Conservation (phyloP, 352 stramenopile genomes). For the Pythium periplocum region DNA sequence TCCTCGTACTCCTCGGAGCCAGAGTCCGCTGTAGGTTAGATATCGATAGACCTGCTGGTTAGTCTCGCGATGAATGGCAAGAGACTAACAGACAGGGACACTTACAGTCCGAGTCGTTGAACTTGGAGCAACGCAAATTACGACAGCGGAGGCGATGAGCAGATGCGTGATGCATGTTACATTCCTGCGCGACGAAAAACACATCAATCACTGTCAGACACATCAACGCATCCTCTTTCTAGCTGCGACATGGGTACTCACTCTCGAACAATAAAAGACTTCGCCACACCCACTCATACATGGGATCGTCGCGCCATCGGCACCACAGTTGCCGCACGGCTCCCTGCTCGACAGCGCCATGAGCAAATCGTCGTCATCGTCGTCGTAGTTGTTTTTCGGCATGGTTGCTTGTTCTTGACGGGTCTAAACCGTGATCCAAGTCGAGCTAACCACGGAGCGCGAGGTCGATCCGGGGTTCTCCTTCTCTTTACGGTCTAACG, state of each 20-base stretch:
- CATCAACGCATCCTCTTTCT: too few relatives aligned
- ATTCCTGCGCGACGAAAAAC: slow-evolving; percentile 46
- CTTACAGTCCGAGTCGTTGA: slow-evolving; percentile 87
- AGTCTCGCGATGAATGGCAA: slow-evolving; percentile 5
- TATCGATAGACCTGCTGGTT: too few relatives aligned
- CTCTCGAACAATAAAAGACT: slow-evolving; percentile 85
- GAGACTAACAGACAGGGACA: slow-evolving; percentile 4
- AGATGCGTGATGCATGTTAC: slow-evolving; percentile 84
- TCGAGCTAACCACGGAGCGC: too few relatives aligned
- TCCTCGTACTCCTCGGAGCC: slow-evolving; percentile 61
- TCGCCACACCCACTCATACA: slow-evolving; percentile 84
- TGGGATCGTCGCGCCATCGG: slow-evolving; percentile 75
- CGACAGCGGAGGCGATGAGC: slow-evolving; percentile 82
- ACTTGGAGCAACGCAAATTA: slow-evolving; percentile 85
- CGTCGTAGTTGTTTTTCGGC: slow-evolving; percentile 75
- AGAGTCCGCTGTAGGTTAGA: slow-evolving; percentile 42
- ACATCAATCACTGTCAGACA: neutral
- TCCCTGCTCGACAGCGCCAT: slow-evolving; percentile 85
- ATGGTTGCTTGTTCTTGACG: slow-evolving; percentile 4
- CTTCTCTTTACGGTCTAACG: too few relatives aligned
- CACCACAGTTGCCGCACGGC: slow-evolving; percentile 79
- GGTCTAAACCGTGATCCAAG: too few relatives aligned
- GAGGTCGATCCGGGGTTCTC: too few relatives aligned
- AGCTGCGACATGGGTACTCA: slow-evolving; percentile 18
- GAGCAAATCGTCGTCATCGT: slow-evolving; percentile 82